phyloP scores from a whole-genome alignment of 1,284 basidiomycete species.

The Exobasidium rhododendri region DNA sequence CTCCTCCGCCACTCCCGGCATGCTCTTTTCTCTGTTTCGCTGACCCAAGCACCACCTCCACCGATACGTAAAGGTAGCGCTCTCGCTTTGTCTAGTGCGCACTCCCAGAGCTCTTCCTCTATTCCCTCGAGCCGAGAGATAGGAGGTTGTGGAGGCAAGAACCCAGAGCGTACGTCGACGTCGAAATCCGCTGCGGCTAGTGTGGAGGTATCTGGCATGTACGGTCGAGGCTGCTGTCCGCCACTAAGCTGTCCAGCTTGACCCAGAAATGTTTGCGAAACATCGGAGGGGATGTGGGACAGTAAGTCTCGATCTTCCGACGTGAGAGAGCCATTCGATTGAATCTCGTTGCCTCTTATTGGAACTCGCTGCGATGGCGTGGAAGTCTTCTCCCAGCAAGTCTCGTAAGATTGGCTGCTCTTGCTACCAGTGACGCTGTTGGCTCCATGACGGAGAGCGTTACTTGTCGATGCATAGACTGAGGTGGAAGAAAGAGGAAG shows the following conservation, averaged over 20 bases:
- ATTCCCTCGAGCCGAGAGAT: slow-evolving; percentile 62
- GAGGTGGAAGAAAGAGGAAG: background rate
- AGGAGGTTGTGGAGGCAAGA: slow-evolving; percentile 80
- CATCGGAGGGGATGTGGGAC: slow-evolving; percentile 21
- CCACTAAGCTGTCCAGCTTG: background rate
- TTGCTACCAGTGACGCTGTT: background rate
- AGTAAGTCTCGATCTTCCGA: slow-evolving; percentile 17
- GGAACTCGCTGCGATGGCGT: background rate
- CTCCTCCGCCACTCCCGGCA: slow-evolving; percentile 63
- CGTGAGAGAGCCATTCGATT: slow-evolving; percentile 7
- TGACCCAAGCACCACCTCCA: slow-evolving; percentile 31
- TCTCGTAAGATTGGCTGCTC: background rate
- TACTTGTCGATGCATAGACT: background rate
- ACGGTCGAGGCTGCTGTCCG: slow-evolving; percentile 18
- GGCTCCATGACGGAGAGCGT: slow-evolving; percentile 6
- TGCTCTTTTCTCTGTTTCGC: slow-evolving; percentile 22
- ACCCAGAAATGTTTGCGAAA: background rate
- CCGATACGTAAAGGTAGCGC: slow-evolving; percentile 36
- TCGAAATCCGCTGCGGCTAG: slow-evolving; percentile 91
- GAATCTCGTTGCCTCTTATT: background rate
- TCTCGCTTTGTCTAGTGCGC: slow-evolving; percentile 59
- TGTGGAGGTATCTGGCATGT: slow-evolving; percentile 69
- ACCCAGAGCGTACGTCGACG: slow-evolving; percentile 84
- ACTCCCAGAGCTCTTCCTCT: slow-evolving; percentile 72
- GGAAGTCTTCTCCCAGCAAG: background rate